Evolutionary conservation across 139 green algal species (phyloP).

Genomic region (Coelastrella sp.): DNA sequence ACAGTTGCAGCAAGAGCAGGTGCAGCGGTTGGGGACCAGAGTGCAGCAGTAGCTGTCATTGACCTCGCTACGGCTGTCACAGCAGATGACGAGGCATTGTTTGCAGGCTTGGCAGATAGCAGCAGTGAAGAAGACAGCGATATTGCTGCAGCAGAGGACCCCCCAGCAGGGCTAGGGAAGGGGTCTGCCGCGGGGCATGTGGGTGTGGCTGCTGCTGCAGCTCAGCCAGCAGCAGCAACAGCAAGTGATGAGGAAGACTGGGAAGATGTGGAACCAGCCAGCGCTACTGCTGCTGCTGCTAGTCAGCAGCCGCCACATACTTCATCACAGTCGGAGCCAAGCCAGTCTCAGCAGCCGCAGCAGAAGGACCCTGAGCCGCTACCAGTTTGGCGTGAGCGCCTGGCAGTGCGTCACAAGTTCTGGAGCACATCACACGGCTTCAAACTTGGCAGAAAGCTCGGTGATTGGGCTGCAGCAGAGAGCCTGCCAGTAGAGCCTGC

Average conservation of each 20-base stretch:
- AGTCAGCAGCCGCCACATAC: constrained; percentile 12
- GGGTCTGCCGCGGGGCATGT: neutral
- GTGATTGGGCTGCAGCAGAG: constrained; percentile 75
- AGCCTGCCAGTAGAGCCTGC: neutral
- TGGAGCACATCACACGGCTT: constrained; percentile 91
- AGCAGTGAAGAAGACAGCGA: constrained; percentile 13
- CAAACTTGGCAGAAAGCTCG: constrained; percentile 88
- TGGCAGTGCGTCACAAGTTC: constrained; percentile 78
- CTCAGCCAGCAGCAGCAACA: neutral
- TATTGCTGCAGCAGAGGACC: neutral
- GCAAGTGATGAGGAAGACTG: constrained; percentile 14
- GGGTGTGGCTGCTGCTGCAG: neutral
- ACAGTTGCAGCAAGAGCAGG: neutral
- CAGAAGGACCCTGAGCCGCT: constrained; percentile 35
- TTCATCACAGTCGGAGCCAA: too few species aligned
- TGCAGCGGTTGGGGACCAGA: neutral
- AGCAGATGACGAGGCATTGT: constrained; percentile 13
- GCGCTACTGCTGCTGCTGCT: too few species aligned
- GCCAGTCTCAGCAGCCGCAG: constrained; percentile 22
- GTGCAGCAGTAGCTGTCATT: neutral
- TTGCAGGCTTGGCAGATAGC: constrained; percentile 21
- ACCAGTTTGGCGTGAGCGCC: constrained; percentile 76
- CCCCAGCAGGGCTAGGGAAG: too few species aligned
- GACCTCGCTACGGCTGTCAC: neutral
- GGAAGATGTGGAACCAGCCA: constrained; percentile 38